Percentiles rank a stretch among this genome's conserved stretches.
Conservation (phyloP, 768 basidiomycete genomes). For the Ramaria rubella region DNA sequence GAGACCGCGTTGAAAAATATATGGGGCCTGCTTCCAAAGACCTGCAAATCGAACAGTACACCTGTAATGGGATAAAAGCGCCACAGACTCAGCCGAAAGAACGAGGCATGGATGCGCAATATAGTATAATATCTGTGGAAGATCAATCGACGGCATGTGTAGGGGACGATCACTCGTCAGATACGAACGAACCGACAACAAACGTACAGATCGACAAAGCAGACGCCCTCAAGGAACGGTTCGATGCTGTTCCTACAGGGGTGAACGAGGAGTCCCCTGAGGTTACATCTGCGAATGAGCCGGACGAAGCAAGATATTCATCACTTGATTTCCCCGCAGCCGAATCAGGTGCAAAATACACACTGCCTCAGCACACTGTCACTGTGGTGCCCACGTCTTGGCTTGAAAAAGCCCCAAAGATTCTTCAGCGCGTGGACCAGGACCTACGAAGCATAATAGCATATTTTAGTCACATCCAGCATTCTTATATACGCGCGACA, state of each 20-base stretch:
- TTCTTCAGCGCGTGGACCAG: constrained; percentile 1
- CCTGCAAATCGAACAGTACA: not conserved
- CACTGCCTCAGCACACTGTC: not conserved
- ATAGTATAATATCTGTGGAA: too few relatives aligned
- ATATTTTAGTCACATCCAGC: not conserved
- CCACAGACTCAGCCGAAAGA: not conserved
- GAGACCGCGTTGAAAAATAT: not conserved
- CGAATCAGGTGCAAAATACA: not conserved
- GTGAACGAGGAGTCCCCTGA: too few relatives aligned
- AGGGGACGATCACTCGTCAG: not conserved
- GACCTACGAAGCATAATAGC: not conserved
- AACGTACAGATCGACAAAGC: too few relatives aligned
- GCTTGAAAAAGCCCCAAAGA: not conserved
- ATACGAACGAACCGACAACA: too few relatives aligned
- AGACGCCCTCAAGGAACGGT: too few relatives aligned
- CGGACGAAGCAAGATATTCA: too few relatives aligned
- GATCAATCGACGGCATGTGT: not conserved
- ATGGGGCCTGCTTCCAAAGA: not conserved
- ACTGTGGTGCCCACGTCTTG: not conserved
- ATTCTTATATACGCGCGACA: not conserved
- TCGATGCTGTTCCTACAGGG: too few relatives aligned
- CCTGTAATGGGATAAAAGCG: not conserved
- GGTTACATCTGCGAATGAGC: too few relatives aligned
- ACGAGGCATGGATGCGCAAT: not conserved
- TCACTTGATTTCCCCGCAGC: too few relatives aligned